Evolutionary conservation across 352 stramenopile genomes (phyloP).

Genomic region (Globisporangium okanoganense): DNA sequence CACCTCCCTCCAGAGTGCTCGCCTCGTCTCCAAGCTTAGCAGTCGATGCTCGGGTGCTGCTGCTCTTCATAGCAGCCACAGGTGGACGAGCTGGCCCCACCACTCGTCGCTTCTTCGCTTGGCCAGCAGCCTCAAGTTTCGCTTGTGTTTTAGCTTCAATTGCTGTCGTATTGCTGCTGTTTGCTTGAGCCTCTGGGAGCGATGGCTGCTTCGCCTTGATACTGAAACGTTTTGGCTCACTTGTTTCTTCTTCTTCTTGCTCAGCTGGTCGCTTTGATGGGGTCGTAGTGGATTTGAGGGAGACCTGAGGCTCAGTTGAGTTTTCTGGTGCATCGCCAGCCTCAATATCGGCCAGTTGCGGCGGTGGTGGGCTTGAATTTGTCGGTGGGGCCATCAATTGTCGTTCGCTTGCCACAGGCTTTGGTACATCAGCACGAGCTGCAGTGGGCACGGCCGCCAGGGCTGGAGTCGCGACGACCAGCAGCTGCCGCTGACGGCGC

Average conservation of each 20-base stretch:
- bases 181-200: not conserved
- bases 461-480: constrained; percentile 52
- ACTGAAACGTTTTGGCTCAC: not conserved
- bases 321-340: not conserved
- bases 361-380: not conserved
- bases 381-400: not conserved
- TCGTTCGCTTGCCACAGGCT: no score
- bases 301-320: not conserved
- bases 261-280: not conserved
- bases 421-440: not conserved
- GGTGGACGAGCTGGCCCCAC: constrained; percentile 31
- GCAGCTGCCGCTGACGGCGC: constrained; percentile 39
- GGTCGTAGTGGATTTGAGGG: not conserved
- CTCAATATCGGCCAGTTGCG: not conserved
- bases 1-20: constrained; percentile 61
- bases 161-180: not conserved
- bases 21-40: constrained; percentile 6
- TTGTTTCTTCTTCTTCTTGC: not conserved
- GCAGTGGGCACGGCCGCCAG: constrained; percentile 16
- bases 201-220: not conserved
- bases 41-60: constrained; percentile 1
- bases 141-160: not conserved
- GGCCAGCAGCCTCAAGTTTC: not conserved
- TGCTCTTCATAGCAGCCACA: not conserved
- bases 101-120: constrained; percentile 37